A percentile compares a stretch with the other conserved stretches of the same genome.
Conservation (phyloP, 2,329 filamentous ascomycete species). For the Myotisia sp. region DNA sequence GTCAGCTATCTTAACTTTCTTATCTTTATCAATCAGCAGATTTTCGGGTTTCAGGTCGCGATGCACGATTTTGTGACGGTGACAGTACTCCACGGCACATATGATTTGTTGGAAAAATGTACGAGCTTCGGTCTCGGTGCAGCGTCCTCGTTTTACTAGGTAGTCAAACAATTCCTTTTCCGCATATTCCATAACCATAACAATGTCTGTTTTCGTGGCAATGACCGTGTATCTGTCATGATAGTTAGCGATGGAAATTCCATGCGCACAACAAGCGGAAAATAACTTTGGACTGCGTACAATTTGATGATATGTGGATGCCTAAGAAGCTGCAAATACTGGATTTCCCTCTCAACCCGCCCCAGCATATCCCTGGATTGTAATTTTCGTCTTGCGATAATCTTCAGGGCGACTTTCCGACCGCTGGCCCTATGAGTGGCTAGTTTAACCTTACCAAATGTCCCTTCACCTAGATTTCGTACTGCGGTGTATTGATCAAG, state of each 20-base stretch:
- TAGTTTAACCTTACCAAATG: conserved; percentile 96
- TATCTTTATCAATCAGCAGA: conserved; percentile 78
- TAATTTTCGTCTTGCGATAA: conserved; percentile 89
- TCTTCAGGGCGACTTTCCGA: conserved; percentile 94
- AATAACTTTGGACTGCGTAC: conserved; percentile 32
- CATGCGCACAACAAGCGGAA: too few species aligned
- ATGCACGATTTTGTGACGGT: conserved; percentile 97
- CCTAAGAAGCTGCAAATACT: conserved; percentile 86
- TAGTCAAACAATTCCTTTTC: conserved; percentile 96
- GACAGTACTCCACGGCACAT: conserved; percentile 96
- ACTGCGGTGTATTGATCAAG: conserved; percentile 86
- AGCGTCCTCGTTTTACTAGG: conserved; percentile 83
- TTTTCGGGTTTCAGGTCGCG: conserved; percentile 97
- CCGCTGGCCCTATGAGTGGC: conserved; percentile 83
- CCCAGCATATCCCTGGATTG: conserved; percentile 97
- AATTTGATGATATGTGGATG: conserved; percentile 99
- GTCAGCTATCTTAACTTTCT: conserved; percentile 98
- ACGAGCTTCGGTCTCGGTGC: conserved; percentile 82
- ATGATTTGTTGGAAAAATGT: conserved; percentile 99
- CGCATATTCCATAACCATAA: conserved; percentile 98
- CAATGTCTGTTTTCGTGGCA: conserved; percentile 84
- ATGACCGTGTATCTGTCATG: conserved; percentile 74
- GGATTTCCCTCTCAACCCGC: conserved; percentile 91
- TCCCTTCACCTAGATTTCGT: conserved; percentile 84
- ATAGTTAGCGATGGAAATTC: conserved; percentile 6